Conservation (phyloP, 495 filamentous ascomycete genomes). For the Cenococcum geophilum region DNA sequence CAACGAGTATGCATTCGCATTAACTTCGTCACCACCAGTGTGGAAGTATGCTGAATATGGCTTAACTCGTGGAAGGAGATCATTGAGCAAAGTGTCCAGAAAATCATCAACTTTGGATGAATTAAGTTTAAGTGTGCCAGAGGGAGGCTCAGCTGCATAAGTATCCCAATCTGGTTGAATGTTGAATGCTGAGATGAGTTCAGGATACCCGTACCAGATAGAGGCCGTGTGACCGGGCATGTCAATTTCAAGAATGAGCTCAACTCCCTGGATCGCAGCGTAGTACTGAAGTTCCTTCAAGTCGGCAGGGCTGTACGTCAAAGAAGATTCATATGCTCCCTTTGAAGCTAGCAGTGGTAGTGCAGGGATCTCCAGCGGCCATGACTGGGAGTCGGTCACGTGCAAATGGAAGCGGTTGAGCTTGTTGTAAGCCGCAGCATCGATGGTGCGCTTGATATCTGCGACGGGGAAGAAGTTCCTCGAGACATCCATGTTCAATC, state of each 20-base stretch:
- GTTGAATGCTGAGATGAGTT: slow-evolving; percentile 67
- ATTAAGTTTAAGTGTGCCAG: slow-evolving; percentile 69
- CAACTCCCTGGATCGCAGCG: slow-evolving; percentile 59
- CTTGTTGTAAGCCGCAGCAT: slow-evolving; percentile 68
- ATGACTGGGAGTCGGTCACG: slow-evolving; percentile 74
- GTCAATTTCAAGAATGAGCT: slow-evolving; percentile 73
- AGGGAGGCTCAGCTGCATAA: slow-evolving; percentile 70
- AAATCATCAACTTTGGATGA: slow-evolving; percentile 58
- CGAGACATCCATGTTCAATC: slow-evolving; percentile 66
- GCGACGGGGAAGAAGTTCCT: slow-evolving; percentile 57
- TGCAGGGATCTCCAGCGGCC: slow-evolving; percentile 71
- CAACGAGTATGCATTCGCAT: slow-evolving; percentile 63
- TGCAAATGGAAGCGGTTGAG: slow-evolving; percentile 75
- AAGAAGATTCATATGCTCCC: slow-evolving; percentile 58
- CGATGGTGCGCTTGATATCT: slow-evolving; percentile 63
- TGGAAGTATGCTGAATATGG: slow-evolving; percentile 70
- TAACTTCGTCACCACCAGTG: slow-evolving; percentile 78
- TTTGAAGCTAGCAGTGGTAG: slow-evolving; percentile 61
- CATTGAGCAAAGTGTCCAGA: slow-evolving; percentile 59
- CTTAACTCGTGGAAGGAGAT: slow-evolving; percentile 63
- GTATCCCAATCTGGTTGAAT: slow-evolving; percentile 56
- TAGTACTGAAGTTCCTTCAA: slow-evolving; percentile 60
- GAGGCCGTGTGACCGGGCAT: slow-evolving; percentile 72
- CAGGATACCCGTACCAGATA: slow-evolving; percentile 58
- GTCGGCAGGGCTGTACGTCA: slow-evolving; percentile 59